Percentiles rank a stretch among this genome's conserved stretches.
These are phyloP conservation scores for Pichia manshurica DNA, from an alignment of 805 yeast species.

Conservation along the genomic window DNA sequence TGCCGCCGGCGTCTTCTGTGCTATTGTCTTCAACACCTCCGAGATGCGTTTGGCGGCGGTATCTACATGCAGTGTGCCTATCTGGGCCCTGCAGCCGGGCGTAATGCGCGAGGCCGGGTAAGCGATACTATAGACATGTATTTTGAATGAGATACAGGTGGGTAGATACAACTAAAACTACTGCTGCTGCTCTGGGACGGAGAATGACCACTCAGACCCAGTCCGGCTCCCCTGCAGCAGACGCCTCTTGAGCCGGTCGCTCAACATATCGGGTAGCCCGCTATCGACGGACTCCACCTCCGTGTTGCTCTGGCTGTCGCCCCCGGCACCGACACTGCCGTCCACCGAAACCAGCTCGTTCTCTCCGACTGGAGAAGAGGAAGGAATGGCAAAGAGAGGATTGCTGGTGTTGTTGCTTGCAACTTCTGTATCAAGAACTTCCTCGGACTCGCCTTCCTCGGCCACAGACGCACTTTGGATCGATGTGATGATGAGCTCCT, in stretches of 20 bases:
- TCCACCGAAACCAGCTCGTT: constrained; percentile 19
- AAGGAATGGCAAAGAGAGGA: constrained; percentile 4
- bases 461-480: constrained; percentile 48
- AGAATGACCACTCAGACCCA: neutral
- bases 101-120: too few relatives aligned
- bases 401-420: constrained; percentile 17
- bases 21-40: too few relatives aligned
- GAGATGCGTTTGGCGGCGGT: too few relatives aligned
- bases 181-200: too few relatives aligned
- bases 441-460: neutral
- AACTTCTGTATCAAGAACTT: neutral
- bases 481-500: constrained; percentile 75
- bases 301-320: neutral
- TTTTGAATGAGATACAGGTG: too few relatives aligned
- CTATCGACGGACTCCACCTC: neutral
- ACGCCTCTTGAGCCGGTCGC: constrained; percentile 28
- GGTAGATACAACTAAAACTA: too few relatives aligned
- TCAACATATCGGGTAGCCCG: constrained; percentile 19
- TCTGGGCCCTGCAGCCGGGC: too few relatives aligned
- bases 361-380: constrained; percentile 7
- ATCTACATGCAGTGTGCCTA: too few relatives aligned
- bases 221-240: constrained; percentile 18
- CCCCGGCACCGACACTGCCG: constrained; percentile 3
- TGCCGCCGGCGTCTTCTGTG: neutral
- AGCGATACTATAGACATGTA: too few relatives aligned